Percentiles rank a stretch among this genome's conserved stretches.
Evolutionary conservation across 306 rosid genomes (phyloP).

Genomic region (Datisca glomerata): DNA sequence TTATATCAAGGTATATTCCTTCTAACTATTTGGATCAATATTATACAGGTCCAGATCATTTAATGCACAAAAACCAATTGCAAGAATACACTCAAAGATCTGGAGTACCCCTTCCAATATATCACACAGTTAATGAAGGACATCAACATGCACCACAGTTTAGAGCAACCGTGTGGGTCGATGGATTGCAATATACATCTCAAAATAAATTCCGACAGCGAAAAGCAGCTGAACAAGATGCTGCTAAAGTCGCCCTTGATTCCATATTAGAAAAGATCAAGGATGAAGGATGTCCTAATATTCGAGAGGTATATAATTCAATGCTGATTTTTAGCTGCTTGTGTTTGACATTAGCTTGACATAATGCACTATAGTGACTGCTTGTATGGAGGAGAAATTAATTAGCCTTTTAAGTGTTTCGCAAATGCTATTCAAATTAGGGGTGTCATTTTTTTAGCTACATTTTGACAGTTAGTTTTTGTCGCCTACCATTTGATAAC

Average conservation of each 20-base stretch:
- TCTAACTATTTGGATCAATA: too few species aligned
- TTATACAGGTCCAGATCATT: too few species aligned
- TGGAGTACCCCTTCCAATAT: constrained; percentile 15
- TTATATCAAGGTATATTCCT: too few species aligned
- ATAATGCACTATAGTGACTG: too few species aligned
- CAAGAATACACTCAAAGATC: constrained; percentile 22
- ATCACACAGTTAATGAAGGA: constrained; percentile 34
- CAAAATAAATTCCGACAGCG: constrained; percentile 11
- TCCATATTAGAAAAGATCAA: constrained; percentile 5
- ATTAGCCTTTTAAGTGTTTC: too few species aligned
- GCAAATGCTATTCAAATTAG: too few species aligned
- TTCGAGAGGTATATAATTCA: constrained; percentile 42
- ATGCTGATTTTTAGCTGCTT: too few species aligned
- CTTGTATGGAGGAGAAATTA: too few species aligned
- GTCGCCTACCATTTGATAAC: too few species aligned
- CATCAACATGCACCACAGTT: constrained; percentile 7
- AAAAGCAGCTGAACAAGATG: constrained; percentile 45
- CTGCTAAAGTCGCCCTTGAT: constrained; percentile 31
- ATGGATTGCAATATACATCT: constrained; percentile 21
- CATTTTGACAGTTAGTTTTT: too few species aligned
- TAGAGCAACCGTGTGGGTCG: constrained; percentile 30
- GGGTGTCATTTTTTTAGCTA: too few species aligned
- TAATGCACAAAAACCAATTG: constrained; percentile 18
- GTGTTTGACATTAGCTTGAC: too few species aligned
- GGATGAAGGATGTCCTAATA: constrained; percentile 20